Evolutionary conservation across 1,284 basidiomycete genomes (phyloP), one percentile per base, ranked within the genome.

Genomic region (Pterulicium gracile): DNA sequence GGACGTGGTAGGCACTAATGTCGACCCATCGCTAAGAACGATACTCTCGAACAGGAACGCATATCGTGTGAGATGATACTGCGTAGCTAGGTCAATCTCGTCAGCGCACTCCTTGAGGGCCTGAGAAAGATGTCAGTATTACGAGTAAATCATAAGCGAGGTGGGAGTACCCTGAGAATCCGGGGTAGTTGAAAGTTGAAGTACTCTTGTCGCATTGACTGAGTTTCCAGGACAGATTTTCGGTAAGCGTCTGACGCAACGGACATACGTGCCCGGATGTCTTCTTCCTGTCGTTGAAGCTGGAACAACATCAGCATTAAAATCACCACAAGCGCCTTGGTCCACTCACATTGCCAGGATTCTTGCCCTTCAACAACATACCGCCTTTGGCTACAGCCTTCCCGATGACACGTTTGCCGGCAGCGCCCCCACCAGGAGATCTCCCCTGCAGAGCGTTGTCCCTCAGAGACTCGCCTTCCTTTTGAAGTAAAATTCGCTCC

Each of bases 141-240:
- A 13, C 7, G 19, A 10, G 7, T 41, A 10, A 10, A 41, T 10
- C 10, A 41, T 45, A 10, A 24, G 46, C 12, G 36, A 23, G 35
- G 34, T 46, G 35, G 41, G 19, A 45, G 20, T 61, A 94, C 92
- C 44, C 96, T 77, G 42, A 98, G 65, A 52, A 98, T 88, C 55
- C 92, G 84, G 40, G 96, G 95, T 41, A 97, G 68, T 59, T 98
- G 95, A 58, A 95, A 87, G 62, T 96, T 95, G 66, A 97, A 98
- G 63, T 95, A 98, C 61, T 98, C 95, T 62, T 97, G 93, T 45
- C 94, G 75, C 64, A 92, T 79, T 2, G 80, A 71, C 63, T 97
- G 94, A 7, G 88, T 89, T 54, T 93, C 90, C 20, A 81, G 77
- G n/a, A 97, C 85, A 10, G 92, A 83, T 64, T 93, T 92, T 49